phyloP scores from a whole-genome alignment of 305 asterid species.

The Fraxinus dipetala region DNA sequence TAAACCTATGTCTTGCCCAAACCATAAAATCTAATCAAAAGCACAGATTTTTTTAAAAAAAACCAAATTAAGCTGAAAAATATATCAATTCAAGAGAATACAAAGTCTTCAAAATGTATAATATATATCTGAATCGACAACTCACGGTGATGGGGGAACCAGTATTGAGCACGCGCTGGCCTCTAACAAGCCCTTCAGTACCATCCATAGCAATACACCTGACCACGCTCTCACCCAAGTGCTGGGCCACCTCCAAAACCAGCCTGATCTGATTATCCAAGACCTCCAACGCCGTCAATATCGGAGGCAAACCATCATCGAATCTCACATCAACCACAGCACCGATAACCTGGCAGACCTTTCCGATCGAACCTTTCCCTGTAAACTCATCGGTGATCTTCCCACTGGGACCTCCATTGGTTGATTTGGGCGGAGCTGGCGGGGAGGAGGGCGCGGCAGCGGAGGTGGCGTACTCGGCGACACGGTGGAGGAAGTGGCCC shows the following conservation, averaged over 20 bases:
- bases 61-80: background rate
- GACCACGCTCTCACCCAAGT: constrained; percentile 86
- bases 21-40: background rate
- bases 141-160: constrained; percentile 95
- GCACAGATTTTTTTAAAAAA: background rate
- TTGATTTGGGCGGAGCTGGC: constrained; percentile 25
- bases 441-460: constrained; percentile 46
- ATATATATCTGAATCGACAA: background rate
- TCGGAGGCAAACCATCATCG: constrained; percentile 79
- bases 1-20: background rate
- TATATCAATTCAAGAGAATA: background rate
- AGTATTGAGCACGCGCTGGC: constrained; percentile 87
- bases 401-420: constrained; percentile 23
- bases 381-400: background rate
- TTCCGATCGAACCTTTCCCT: background rate
- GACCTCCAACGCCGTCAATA: constrained; percentile 84
- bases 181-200: constrained; percentile 92
- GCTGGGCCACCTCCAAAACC: constrained; percentile 93
- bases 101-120: background rate
- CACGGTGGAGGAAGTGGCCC: constrained; percentile 69
- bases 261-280: constrained; percentile 88
- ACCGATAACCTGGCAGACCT: background rate
- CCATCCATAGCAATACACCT: constrained; percentile 99
- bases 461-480: constrained; percentile 62
- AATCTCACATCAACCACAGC: background rate